Percentiles rank a stretch among this genome's conserved stretches.
Evolutionary conservation across 176 grass and related monocot genomes (phyloP).

Genomic region (Cenchrus purpureus): DNA sequence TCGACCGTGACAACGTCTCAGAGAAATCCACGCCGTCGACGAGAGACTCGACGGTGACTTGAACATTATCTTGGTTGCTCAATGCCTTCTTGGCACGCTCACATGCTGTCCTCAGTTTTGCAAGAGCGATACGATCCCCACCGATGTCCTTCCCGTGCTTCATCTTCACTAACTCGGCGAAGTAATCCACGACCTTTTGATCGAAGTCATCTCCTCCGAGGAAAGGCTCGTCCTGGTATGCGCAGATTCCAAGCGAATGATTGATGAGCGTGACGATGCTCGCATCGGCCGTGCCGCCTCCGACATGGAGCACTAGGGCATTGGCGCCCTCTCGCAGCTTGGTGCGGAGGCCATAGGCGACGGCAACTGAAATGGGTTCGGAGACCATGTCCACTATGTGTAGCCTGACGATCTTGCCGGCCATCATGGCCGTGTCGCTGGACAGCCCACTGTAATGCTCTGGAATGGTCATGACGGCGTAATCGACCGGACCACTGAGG

Average conservation of each 20-base stretch:
- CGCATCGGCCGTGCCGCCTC: neutral
- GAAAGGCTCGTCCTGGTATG: neutral
- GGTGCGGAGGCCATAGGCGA: neutral
- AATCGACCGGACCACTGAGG: neutral
- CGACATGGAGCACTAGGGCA: neutral
- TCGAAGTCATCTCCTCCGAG: slow-evolving; percentile 32
- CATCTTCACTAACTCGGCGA: neutral
- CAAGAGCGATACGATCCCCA: neutral
- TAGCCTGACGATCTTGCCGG: too few relatives aligned
- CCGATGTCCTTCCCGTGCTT: slow-evolving; percentile 7
- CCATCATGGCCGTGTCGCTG: too few relatives aligned
- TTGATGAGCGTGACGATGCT: neutral
- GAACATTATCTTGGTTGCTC: neutral
- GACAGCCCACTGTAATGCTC: too few relatives aligned
- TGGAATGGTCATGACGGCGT: neutral
- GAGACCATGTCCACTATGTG: too few relatives aligned
- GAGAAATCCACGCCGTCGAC: neutral
- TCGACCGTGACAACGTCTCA: neutral
- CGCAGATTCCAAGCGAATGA: neutral
- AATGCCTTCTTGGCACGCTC: slow-evolving; percentile 28
- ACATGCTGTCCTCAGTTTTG: neutral
- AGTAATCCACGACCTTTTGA: slow-evolving; percentile 9
- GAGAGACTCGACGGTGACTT: neutral
- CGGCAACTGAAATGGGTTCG: too few relatives aligned
- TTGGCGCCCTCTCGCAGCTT: neutral